Evolutionary conservation across 2,329 filamentous ascomycete genomes (phyloP).

Genomic region (Zymoseptoria passerinii): DNA sequence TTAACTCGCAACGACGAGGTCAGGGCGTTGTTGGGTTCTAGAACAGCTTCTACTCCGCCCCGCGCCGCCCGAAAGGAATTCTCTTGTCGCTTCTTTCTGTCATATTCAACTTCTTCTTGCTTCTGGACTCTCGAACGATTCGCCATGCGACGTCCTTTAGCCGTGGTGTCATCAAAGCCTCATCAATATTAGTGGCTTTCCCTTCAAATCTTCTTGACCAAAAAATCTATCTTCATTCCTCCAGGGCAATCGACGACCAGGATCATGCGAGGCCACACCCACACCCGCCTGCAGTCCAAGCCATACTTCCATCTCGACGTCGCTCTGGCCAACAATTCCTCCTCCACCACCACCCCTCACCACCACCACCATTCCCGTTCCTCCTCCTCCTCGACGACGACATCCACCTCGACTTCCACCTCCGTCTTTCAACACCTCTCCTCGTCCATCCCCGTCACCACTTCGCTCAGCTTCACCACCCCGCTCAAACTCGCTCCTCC

Average conservation of each 20-base stretch:
- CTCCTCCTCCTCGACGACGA: constrained; percentile 8
- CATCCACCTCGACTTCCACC: constrained; percentile 7
- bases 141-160: too few species aligned
- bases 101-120: too few species aligned
- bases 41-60: too few species aligned
- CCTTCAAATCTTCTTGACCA: neutral
- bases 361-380: constrained; percentile 1
- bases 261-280: neutral
- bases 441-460: constrained; percentile 5
- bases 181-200: constrained; percentile 8
- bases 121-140: too few species aligned
- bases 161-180: too few species aligned
- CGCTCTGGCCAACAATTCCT: constrained; percentile 17
- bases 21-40: too few species aligned
- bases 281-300: constrained; percentile 11
- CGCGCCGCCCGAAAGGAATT: too few species aligned
- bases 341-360: neutral
- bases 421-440: constrained; percentile 2
- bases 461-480: constrained; percentile 8
- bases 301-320: constrained; percentile 16
- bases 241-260: neutral
- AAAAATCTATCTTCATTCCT: neutral
- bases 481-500: constrained; percentile 15
- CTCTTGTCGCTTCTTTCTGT: too few species aligned
- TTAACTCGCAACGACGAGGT: too few species aligned